Evolutionary conservation across 2,329 filamentous ascomycete species (phyloP).

Genomic region (Pyrenophora seminiperda): DNA sequence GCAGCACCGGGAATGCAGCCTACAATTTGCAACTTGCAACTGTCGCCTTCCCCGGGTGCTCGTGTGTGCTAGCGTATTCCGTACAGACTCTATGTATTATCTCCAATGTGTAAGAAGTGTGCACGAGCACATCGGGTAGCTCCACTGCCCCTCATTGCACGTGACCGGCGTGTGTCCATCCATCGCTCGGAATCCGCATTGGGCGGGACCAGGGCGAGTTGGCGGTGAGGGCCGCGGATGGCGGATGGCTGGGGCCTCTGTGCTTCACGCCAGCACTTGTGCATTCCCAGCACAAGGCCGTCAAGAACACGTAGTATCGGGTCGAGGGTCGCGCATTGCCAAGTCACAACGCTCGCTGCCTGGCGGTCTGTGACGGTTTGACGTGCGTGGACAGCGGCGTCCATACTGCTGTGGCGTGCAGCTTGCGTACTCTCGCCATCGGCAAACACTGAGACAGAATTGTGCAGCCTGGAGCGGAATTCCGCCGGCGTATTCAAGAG

Average conservation of each 20-base stretch:
- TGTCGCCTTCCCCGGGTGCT: no score
- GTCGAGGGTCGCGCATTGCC: constrained; percentile 24
- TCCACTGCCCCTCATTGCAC: constrained; percentile 42
- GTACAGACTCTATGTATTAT: no score
- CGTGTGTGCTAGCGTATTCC: not conserved
- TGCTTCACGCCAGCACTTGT: constrained; percentile 16
- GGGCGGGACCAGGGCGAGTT: constrained; percentile 26
- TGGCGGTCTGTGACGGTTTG: constrained; percentile 28
- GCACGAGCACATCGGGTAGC: not conserved
- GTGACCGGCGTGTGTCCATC: constrained; percentile 24
- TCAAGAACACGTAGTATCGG: constrained; percentile 31
- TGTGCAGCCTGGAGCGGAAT: constrained; percentile 34
- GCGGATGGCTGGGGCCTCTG: constrained; percentile 39
- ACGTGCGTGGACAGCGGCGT: constrained; percentile 29
- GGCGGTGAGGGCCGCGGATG: constrained; percentile 39
- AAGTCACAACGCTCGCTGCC: constrained; percentile 40
- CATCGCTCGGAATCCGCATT: constrained; percentile 1
- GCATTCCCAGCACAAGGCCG: constrained; percentile 24
- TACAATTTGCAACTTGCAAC: no score
- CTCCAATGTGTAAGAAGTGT: no score
- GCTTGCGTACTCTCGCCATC: constrained; percentile 39
- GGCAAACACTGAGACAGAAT: constrained; percentile 17
- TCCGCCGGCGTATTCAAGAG: constrained; percentile 21
- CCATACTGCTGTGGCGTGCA: constrained; percentile 38
- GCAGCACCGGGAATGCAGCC: no score